Evolutionary conservation across 345 rosid genomes (phyloP).

Genomic region (Physaria fendleri): DNA sequence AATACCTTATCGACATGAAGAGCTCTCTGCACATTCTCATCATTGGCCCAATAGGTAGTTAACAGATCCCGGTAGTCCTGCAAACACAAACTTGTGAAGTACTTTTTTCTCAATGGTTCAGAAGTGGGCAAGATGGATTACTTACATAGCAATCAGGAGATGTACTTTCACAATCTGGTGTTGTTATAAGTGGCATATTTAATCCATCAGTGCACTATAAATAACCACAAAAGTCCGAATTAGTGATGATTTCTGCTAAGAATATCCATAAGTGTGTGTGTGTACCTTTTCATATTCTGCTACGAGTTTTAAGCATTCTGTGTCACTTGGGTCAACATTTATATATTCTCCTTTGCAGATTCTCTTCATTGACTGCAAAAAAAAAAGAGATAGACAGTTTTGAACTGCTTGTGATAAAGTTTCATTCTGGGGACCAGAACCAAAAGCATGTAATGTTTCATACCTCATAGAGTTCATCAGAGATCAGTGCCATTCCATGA

Average conservation of each 20-base stretch:
- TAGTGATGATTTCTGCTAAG: not conserved
- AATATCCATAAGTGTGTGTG: slow-evolving; percentile 29
- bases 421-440: too few species aligned
- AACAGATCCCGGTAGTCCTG: slow-evolving; percentile 7
- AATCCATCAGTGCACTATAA: slow-evolving; percentile 3
- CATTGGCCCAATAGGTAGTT: slow-evolving; percentile 23
- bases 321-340: slow-evolving; percentile 16
- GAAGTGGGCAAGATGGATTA: slow-evolving; percentile 13
- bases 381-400: not conserved
- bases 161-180: slow-evolving; percentile 3
- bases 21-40: slow-evolving; percentile 22
- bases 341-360: slow-evolving; percentile 17
- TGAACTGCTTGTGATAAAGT: too few species aligned
- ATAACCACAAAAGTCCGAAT: not conserved
- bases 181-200: not conserved
- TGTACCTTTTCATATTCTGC: slow-evolving; percentile 10
- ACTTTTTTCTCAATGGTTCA: not conserved
- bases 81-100: slow-evolving; percentile 3
- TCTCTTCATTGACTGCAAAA: slow-evolving; percentile 16
- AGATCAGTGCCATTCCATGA: slow-evolving; percentile 48
- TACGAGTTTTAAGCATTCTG: slow-evolving; percentile 17
- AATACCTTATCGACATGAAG: slow-evolving; percentile 14
- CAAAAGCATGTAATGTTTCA: too few species aligned
- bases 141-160: slow-evolving; percentile 21
- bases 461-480: slow-evolving; percentile 53